phyloP scores from a whole-genome alignment of 257 asterid genomes.

The Penstemon barbatus region DNA sequence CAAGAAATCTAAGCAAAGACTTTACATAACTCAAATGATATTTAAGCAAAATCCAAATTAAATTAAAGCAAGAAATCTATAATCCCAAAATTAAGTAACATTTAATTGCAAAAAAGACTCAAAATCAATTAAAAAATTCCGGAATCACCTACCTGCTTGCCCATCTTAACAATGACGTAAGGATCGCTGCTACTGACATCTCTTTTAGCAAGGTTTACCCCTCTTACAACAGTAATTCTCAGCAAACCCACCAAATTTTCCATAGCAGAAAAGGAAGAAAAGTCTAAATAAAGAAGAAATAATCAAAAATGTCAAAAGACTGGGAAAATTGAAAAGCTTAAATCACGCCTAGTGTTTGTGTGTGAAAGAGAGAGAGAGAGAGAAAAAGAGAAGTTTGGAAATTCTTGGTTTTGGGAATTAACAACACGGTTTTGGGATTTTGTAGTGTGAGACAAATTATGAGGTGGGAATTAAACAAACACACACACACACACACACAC shows the following conservation, averaged over 20 bases:
- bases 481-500: too few relatives aligned
- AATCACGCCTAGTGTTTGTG: too few relatives aligned
- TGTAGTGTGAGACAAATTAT: too few relatives aligned
- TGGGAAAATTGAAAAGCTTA: not conserved
- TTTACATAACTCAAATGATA: too few relatives aligned
- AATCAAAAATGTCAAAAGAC: not conserved
- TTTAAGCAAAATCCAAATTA: not conserved
- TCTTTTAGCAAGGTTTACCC: slow-evolving; percentile 40
- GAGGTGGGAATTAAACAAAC: too few relatives aligned
- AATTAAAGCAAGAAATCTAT: not conserved
- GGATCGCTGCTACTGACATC: slow-evolving; percentile 53
- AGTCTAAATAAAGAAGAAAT: not conserved
- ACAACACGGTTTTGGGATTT: too few relatives aligned
- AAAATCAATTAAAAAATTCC: not conserved
- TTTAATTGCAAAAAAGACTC: not conserved
- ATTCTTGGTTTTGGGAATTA: too few relatives aligned
- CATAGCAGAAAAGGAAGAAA: slow-evolving; percentile 1
- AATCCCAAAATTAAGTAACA: too few relatives aligned
- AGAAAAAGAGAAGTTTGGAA: too few relatives aligned
- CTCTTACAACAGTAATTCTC: slow-evolving; percentile 36
- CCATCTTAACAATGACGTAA: slow-evolving; percentile 49
- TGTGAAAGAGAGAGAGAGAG: too few relatives aligned
- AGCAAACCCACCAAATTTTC: slow-evolving; percentile 44
- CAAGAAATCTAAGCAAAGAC: not conserved
- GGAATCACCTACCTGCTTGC: slow-evolving; percentile 46